Conservation (phyloP, 768 basidiomycete genomes). For the Naganishia kalamii region DNA sequence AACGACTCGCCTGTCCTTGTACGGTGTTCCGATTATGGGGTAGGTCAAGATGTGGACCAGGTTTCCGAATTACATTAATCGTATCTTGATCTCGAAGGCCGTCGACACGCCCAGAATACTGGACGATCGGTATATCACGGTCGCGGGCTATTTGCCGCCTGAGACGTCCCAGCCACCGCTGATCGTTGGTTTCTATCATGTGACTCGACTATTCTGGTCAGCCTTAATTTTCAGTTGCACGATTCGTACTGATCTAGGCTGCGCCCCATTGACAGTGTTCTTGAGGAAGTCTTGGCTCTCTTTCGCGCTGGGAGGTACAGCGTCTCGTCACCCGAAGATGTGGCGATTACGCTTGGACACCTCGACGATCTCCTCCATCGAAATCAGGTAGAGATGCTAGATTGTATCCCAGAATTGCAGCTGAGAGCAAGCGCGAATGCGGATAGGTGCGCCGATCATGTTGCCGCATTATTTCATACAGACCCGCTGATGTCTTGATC, state of each 20-base stretch:
- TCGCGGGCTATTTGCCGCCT: constrained; percentile 1
- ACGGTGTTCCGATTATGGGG: constrained; percentile 17
- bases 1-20: background rate
- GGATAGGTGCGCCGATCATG: background rate
- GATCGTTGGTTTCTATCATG: constrained; percentile 19
- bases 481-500: no score
- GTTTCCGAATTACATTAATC: background rate
- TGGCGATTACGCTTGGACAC: background rate
- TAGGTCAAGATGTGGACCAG: background rate
- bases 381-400: constrained; percentile 12
- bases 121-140: constrained; percentile 13
- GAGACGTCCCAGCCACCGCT: constrained; percentile 1
- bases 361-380: constrained; percentile 2
- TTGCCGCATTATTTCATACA: background rate
- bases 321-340: background rate
- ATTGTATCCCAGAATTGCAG: constrained; percentile 11
- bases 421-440: constrained; percentile 17
- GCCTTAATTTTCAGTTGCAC: background rate
- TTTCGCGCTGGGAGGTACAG: constrained; percentile 13
- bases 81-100: background rate
- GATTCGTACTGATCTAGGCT: background rate
- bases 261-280: background rate
- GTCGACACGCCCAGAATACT: constrained; percentile 11
- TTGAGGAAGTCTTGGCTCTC: constrained; percentile 18
- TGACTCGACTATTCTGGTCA: constrained; percentile 18